Base-by-base conservation (phyloP, 1,284 basidiomycete genomes). In the Ustilago esculenta region DNA sequence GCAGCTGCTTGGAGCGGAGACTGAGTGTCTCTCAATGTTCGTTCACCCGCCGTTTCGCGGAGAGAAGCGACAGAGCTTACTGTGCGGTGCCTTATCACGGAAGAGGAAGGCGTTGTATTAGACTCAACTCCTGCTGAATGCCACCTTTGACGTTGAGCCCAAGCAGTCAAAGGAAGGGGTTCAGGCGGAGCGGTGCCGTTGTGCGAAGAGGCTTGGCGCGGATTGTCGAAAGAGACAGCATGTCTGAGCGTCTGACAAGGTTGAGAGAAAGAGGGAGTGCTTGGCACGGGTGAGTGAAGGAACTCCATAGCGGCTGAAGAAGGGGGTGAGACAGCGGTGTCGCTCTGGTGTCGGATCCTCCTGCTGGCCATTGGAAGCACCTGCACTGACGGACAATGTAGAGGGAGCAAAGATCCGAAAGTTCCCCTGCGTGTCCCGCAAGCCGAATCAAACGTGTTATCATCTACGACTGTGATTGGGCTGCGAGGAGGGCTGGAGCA, bases 241-340 rank as follows among this genome's bases (percentile, higher is more conserved):
- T 57, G 50, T 9, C 61, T 23, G 2, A 53, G 44, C 2, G 29
- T 29, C 12, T 18, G 18, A 15, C 8, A 18, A 9, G 30, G 14
- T 12, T 25, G 15, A 33, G 27, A 29, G 27, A 12, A 7, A 8
- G 39, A 37, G 11, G 39, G 8, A 8, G 29, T 15, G 2, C 42
- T 36, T 14, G 51, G 46, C 4, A 37, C 30, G 0, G 61, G 61
- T 2, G 45, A 34, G 17, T 21, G 14, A 3, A 64, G 46, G 23
- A 57, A 57, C 21, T 64, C 54, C 45, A 64, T 64, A 0, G 54
- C 53, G 4, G 56, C 49, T 0, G 53, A 57, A 8, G 41, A 48
- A n/a, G 48, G 60, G 0, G 53, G 49, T 18, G 45, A 52, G 17
- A n/a, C 20, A 6, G 42, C 43, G 11, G 27, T 40, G n/a, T 49